phyloP scores from a whole-genome alignment of 768 basidiomycete species.

The Galerina marginata region DNA sequence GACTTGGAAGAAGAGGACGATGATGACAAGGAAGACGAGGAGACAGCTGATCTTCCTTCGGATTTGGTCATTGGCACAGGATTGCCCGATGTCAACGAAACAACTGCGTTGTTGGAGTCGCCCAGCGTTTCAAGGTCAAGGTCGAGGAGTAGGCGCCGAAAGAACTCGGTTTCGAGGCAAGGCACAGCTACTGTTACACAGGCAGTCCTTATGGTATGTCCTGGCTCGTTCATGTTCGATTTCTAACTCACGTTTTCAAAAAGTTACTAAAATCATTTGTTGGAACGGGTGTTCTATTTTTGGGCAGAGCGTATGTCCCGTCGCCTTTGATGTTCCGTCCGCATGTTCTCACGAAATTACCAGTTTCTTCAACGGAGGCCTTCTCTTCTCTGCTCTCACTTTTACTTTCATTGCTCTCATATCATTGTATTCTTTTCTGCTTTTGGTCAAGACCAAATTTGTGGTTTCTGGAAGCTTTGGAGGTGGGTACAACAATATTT shows the following conservation, averaged over 20 bases:
- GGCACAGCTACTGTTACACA: conserved; percentile 92
- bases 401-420: conserved; percentile 84
- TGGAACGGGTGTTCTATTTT: conserved; percentile 94
- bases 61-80: conserved; percentile 18
- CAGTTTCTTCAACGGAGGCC: conserved; percentile 94
- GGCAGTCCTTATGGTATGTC: conserved; percentile 87
- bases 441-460: conserved; percentile 86
- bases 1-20: conserved; percentile 91
- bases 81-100: conserved; percentile 47
- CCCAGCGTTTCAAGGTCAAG: conserved; percentile 31
- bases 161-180: conserved; percentile 60
- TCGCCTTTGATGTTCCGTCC: conserved; percentile 1
- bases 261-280: conserved; percentile 93
- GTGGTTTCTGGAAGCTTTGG: conserved; percentile 93
- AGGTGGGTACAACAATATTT: conserved; percentile 48
- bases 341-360: not conserved
- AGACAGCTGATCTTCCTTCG: conserved; percentile 22
- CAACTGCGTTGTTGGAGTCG: conserved; percentile 57
- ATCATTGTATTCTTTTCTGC: conserved; percentile 91
- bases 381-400: conserved; percentile 83
- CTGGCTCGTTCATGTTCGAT: not conserved
- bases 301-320: conserved; percentile 84
- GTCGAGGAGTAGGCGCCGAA: conserved; percentile 59
- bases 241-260: not conserved
- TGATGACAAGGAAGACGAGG: conserved; percentile 78